Evolutionary conservation across 1,284 basidiomycete genomes (phyloP).

Genomic region (Phylloporus gajari): DNA sequence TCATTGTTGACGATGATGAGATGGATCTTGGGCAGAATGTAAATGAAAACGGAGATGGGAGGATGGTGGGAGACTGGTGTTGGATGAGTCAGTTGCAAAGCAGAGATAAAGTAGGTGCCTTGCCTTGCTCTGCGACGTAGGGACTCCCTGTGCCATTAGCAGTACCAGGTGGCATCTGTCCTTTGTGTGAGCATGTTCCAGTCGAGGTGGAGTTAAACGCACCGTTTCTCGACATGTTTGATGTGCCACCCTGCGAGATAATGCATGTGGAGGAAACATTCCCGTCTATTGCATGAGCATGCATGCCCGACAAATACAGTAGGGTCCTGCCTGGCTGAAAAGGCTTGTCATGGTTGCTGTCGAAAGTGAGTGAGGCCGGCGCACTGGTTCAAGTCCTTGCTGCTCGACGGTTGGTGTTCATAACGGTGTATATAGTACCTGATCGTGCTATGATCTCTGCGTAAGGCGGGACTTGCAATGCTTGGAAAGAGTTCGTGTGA

Average conservation of each 20-base stretch:
- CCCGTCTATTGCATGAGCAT: slow-evolving; percentile 76
- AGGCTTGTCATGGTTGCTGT: slow-evolving; percentile 75
- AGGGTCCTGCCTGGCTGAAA: slow-evolving; percentile 74
- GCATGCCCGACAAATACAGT: slow-evolving; percentile 69
- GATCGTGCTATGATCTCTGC: too few species aligned
- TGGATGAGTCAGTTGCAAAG: slow-evolving; percentile 12
- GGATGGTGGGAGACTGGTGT: slow-evolving; percentile 69
- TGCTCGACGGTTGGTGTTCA: neutral
- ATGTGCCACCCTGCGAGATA: slow-evolving; percentile 99
- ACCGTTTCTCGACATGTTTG: slow-evolving; percentile 99
- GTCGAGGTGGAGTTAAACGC: slow-evolving; percentile 45
- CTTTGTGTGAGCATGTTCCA: slow-evolving; percentile 10
- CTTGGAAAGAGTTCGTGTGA: too few species aligned
- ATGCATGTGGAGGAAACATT: slow-evolving; percentile 91
- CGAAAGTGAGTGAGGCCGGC: slow-evolving; percentile 31
- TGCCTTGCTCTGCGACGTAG: slow-evolving; percentile 97
- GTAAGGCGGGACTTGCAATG: too few species aligned
- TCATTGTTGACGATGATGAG: slow-evolving; percentile 84
- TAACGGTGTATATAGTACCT: too few species aligned
- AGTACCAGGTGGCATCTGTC: slow-evolving; percentile 93
- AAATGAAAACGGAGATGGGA: slow-evolving; percentile 96
- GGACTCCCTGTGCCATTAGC: slow-evolving; percentile 93
- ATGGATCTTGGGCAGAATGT: slow-evolving; percentile 91
- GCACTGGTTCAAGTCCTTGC: slow-evolving; percentile 15
- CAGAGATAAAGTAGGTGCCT: slow-evolving; percentile 14